Percentiles rank a stretch among this genome's conserved stretches.
phyloP scores from a whole-genome alignment of 768 basidiomycete species.

The Boletus pseudo-olivaceus region DNA sequence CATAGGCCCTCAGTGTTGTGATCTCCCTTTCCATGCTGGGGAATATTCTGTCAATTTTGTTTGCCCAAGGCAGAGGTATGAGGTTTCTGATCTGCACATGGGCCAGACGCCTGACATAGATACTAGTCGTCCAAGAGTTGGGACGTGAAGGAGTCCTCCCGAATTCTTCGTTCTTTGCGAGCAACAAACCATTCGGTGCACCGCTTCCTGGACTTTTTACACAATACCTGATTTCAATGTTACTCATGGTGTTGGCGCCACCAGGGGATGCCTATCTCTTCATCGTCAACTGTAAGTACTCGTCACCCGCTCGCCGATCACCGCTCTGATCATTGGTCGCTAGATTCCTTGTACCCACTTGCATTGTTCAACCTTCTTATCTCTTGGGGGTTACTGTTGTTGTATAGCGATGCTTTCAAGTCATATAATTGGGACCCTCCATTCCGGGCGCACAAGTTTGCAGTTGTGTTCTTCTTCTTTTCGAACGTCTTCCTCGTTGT shows the following conservation, averaged over 20 bases:
- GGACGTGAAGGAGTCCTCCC: conserved; percentile 71
- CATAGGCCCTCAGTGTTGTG: conserved; percentile 54
- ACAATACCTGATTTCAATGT: conserved; percentile 58
- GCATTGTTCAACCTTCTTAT: conserved; percentile 58
- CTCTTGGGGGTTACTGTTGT: conserved; percentile 58
- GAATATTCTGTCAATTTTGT: conserved; percentile 60
- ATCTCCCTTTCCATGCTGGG: conserved; percentile 65
- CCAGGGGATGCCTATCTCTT: conserved; percentile 76
- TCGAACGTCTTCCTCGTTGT: conserved; percentile 64
- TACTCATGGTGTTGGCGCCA: conserved; percentile 54
- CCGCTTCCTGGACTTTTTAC: conserved; percentile 60
- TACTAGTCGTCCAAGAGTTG: conserved; percentile 65
- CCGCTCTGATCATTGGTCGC: not conserved
- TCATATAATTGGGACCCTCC: conserved; percentile 61
- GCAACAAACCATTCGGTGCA: conserved; percentile 66
- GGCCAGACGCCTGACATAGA: conserved; percentile 3
- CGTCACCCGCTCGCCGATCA: not conserved
- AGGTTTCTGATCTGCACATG: conserved; percentile 4
- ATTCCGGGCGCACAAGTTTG: conserved; percentile 49
- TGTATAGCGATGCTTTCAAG: conserved; percentile 46
- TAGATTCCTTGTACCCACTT: conserved; percentile 58
- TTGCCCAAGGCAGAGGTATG: conserved; percentile 62
- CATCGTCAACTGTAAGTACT: conserved; percentile 54
- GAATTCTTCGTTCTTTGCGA: conserved; percentile 62
- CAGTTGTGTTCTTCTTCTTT: conserved; percentile 53